Percentiles rank a stretch among this genome's conserved stretches.
Evolutionary conservation across 2,329 filamentous ascomycete genomes (phyloP).

Genomic region (Cordyceps cateniannulata): DNA sequence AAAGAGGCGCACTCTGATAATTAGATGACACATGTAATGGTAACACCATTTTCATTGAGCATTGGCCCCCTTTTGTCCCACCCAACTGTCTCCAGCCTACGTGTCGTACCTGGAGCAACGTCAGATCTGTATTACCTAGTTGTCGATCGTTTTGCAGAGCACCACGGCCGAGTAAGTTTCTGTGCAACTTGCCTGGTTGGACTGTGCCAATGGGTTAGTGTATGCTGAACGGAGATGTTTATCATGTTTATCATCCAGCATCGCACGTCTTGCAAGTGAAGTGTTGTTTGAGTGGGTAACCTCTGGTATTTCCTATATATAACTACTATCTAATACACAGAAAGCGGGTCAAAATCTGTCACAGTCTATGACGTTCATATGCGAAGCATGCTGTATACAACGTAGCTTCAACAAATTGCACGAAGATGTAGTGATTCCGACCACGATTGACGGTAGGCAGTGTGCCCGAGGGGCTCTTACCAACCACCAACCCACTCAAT

Average conservation of each 20-base stretch:
- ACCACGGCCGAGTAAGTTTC: background rate
- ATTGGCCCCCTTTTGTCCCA: background rate
- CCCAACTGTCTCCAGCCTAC: background rate
- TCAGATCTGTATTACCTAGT: background rate
- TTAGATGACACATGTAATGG: background rate
- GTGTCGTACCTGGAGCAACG: background rate
- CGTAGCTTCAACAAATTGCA: conserved; percentile 11
- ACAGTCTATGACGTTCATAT: conserved; percentile 16
- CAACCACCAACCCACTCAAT: conserved; percentile 95
- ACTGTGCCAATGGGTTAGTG: background rate
- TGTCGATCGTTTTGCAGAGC: background rate
- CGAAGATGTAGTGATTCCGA: conserved; percentile 34
- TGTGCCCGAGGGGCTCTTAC: conserved; percentile 44
- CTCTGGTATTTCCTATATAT: conserved; percentile 52
- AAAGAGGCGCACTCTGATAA: background rate
- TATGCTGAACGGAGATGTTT: background rate
- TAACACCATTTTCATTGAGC: background rate
- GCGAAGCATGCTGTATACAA: conserved; percentile 11
- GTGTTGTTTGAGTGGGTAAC: conserved; percentile 52
- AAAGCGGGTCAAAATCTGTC: conserved; percentile 52
- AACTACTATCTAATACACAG: conserved; percentile 43
- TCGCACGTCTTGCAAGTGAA: background rate
- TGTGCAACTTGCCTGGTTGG: background rate
- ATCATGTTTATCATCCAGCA: background rate
- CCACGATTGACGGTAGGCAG: conserved; percentile 51